Evolutionary conservation across 495 filamentous ascomycete genomes (phyloP).

Genomic region (Tetracladium setigerum): DNA sequence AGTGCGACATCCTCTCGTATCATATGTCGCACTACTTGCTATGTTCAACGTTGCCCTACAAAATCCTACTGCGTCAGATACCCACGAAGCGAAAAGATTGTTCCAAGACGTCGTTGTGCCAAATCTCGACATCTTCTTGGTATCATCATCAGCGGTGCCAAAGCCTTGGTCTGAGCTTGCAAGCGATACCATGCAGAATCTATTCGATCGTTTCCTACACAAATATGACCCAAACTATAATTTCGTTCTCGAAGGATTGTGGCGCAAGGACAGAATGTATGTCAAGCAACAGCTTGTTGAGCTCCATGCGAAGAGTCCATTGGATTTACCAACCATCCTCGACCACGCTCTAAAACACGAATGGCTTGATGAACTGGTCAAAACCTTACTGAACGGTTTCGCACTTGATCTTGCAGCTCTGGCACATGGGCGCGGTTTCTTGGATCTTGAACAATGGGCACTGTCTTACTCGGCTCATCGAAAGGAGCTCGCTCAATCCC

Average conservation of each 20-base stretch:
- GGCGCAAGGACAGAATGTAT: slow-evolving; percentile 81
- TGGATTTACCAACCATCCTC: slow-evolving; percentile 70
- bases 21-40: slow-evolving; percentile 74
- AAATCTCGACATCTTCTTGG: slow-evolving; percentile 68
- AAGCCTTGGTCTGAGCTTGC: slow-evolving; percentile 48
- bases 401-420: slow-evolving; percentile 83
- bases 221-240: slow-evolving; percentile 51
- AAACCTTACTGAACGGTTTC: slow-evolving; percentile 63
- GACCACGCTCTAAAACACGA: slow-evolving; percentile 69
- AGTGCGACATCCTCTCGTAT: slow-evolving; percentile 80
- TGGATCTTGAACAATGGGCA: slow-evolving; percentile 80
- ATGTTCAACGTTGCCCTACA: slow-evolving; percentile 72
- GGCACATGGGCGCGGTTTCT: slow-evolving; percentile 72
- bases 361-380: slow-evolving; percentile 75
- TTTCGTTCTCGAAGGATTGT: slow-evolving; percentile 81
- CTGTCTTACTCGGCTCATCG: slow-evolving; percentile 53
- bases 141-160: slow-evolving; percentile 61
- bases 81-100: slow-evolving; percentile 56
- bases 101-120: slow-evolving; percentile 61
- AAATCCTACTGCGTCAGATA: slow-evolving; percentile 54
- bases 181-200: slow-evolving; percentile 42
- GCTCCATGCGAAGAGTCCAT: slow-evolving; percentile 66
- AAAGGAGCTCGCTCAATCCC: slow-evolving; percentile 49
- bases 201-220: slow-evolving; percentile 44
- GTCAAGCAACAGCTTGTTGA: slow-evolving; percentile 72